A percentile compares a stretch with the other conserved stretches of the same genome.
Evolutionary conservation across 805 yeast species (phyloP).

Genomic region (Sugiyamaella americana): DNA sequence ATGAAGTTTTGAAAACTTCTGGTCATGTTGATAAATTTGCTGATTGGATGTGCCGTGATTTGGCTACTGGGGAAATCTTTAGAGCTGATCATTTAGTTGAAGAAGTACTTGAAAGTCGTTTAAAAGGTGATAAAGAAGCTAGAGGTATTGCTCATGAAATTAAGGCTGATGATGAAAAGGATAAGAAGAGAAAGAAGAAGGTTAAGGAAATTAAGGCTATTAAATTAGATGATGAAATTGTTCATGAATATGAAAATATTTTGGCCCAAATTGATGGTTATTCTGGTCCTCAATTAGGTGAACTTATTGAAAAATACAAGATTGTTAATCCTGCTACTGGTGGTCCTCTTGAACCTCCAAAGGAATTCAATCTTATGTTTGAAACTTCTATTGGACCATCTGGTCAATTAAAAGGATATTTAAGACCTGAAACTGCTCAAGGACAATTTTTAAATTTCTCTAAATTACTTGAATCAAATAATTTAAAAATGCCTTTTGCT

Average conservation of each 20-base stretch:
- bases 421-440: constrained; percentile 99
- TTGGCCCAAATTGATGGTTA: constrained; percentile 90
- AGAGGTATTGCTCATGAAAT: constrained; percentile 65
- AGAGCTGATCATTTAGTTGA: constrained; percentile 98
- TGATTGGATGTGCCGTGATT: constrained; percentile 98
- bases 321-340: constrained; percentile 91
- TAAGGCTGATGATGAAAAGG: constrained; percentile 66
- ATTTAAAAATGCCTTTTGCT: constrained; percentile 98
- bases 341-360: constrained; percentile 80
- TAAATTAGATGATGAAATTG: constrained; percentile 75
- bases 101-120: constrained; percentile 92
- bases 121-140: constrained; percentile 96
- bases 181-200: constrained; percentile 91
- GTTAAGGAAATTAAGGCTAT: constrained; percentile 90
- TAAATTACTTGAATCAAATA: constrained; percentile 90
- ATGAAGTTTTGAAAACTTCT: constrained; percentile 95
- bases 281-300: constrained; percentile 89
- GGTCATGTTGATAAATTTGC: constrained; percentile 99
- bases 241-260: constrained; percentile 74
- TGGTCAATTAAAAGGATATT: constrained; percentile 88
- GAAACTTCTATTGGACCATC: constrained; percentile 99
- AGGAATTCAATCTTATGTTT: constrained; percentile 96
- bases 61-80: constrained; percentile 94
- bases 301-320: constrained; percentile 71
- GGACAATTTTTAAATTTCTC: constrained; percentile 96